A percentile compares a stretch with the other conserved stretches of the same genome.
Conservation (phyloP, 2,329 filamentous ascomycete genomes). For the Aspergillus pseudonomiae region DNA sequence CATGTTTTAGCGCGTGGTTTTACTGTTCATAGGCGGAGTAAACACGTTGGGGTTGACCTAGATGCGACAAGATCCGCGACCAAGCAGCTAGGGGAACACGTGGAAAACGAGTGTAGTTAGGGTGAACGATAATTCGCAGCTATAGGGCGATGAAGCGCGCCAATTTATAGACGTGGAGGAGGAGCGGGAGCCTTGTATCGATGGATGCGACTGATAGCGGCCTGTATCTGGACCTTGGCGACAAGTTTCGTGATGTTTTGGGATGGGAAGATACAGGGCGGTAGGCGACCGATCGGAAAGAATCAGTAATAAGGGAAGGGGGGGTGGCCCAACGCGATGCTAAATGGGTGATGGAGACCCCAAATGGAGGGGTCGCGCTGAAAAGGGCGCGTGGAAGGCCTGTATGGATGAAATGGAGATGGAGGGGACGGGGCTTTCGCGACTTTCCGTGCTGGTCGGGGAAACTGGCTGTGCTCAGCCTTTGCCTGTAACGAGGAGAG, state of each 20-base stretch:
- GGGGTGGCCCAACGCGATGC: slow-evolving; percentile 22
- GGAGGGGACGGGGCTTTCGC: slow-evolving; percentile 43
- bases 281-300: slow-evolving; percentile 25
- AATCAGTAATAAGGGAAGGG: slow-evolving; percentile 21
- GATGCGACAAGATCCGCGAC: slow-evolving; percentile 27
- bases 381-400: slow-evolving; percentile 35
- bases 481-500: slow-evolving; percentile 36
- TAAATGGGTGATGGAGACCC: slow-evolving; percentile 22
- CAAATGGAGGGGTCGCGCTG: slow-evolving; percentile 30
- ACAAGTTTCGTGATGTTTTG: slow-evolving; percentile 36
- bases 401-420: slow-evolving; percentile 43
- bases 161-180: slow-evolving; percentile 22
- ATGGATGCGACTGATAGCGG: slow-evolving; percentile 31
- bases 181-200: slow-evolving; percentile 23
- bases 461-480: slow-evolving; percentile 42
- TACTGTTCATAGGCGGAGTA: slow-evolving; percentile 35
- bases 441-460: slow-evolving; percentile 38
- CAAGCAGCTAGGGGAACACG: slow-evolving; percentile 23
- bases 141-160: slow-evolving; percentile 25
- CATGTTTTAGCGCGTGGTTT: slow-evolving; percentile 58
- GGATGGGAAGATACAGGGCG: slow-evolving; percentile 23
- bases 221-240: slow-evolving; percentile 37
- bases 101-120: slow-evolving; percentile 19
- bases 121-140: slow-evolving; percentile 29
- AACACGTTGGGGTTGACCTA: slow-evolving; percentile 18